Conservation (phyloP, 345 rosid species). For the Erucastrum elatum region DNA sequence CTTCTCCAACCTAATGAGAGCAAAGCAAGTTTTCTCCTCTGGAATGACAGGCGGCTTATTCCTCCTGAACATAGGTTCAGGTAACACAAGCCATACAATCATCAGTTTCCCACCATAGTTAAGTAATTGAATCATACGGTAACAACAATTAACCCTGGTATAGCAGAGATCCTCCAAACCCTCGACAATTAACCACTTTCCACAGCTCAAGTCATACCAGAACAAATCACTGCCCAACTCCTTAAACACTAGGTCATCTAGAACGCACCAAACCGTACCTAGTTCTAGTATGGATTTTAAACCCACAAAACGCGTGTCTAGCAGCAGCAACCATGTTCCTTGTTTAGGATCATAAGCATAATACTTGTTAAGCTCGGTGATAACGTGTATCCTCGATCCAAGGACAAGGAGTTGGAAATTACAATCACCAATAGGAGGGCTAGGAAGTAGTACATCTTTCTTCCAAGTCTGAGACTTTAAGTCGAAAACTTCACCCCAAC, state of each 20-base stretch:
- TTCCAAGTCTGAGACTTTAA: conserved; percentile 19
- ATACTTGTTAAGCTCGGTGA: neutral
- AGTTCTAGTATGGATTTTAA: neutral
- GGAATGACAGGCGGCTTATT: neutral
- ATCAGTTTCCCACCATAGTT: neutral
- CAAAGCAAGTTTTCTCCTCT: neutral
- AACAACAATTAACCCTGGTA: neutral
- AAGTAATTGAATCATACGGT: neutral
- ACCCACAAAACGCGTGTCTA: neutral
- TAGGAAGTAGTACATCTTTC: neutral
- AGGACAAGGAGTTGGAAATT: neutral
- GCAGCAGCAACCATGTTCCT: neutral
- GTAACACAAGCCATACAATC: neutral
- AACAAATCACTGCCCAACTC: neutral
- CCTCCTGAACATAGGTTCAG: neutral
- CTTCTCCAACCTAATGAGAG: neutral
- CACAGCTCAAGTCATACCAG: neutral
- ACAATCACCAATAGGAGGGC: neutral
- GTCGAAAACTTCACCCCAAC: conserved; percentile 19
- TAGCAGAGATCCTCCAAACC: neutral
- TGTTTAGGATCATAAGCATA: neutral
- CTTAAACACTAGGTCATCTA: neutral
- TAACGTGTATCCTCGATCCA: neutral
- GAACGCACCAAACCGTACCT: neutral
- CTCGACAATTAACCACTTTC: neutral